phyloP scores from a whole-genome alignment of 192 early-diverging fungal genomes.

The Coemansia sp. region DNA sequence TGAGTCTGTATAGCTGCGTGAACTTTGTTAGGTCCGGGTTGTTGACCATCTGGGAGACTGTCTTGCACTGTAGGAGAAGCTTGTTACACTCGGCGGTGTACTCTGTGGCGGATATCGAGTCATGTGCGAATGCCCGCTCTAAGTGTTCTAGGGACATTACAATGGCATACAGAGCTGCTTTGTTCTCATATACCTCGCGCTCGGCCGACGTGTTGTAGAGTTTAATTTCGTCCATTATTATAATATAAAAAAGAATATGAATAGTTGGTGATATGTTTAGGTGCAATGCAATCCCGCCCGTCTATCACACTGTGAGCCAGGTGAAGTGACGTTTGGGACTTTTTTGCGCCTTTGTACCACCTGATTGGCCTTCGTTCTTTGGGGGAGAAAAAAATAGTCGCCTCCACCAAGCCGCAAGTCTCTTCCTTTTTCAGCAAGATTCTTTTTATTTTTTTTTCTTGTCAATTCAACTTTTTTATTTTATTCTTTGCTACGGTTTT shows the following conservation, averaged over 20 bases:
- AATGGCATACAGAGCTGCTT: slow-evolving; percentile 92
- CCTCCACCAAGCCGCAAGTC: background rate
- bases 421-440: background rate
- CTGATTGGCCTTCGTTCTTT: background rate
- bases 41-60: slow-evolving; percentile 58
- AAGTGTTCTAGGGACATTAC: slow-evolving; percentile 89
- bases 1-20: slow-evolving; percentile 57
- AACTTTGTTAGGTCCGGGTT: slow-evolving; percentile 61
- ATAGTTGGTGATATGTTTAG: background rate
- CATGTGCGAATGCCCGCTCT: slow-evolving; percentile 91
- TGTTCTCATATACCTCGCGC: slow-evolving; percentile 88
- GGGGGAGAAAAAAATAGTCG: background rate
- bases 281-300: no score
- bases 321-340: background rate
- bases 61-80: slow-evolving; percentile 91
- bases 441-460: slow-evolving; percentile 2
- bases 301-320: background rate
- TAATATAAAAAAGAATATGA: background rate
- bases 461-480: background rate
- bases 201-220: slow-evolving; percentile 84
- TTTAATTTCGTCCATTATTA: slow-evolving; percentile 65
- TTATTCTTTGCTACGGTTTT: slow-evolving; percentile 1
- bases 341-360: background rate
- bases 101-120: slow-evolving; percentile 81
- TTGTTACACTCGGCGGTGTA: slow-evolving; percentile 90